A percentile compares a stretch with the other conserved stretches of the same genome.
Evolutionary conservation across 768 basidiomycete genomes (phyloP).

Genomic region (Collybia sordida): DNA sequence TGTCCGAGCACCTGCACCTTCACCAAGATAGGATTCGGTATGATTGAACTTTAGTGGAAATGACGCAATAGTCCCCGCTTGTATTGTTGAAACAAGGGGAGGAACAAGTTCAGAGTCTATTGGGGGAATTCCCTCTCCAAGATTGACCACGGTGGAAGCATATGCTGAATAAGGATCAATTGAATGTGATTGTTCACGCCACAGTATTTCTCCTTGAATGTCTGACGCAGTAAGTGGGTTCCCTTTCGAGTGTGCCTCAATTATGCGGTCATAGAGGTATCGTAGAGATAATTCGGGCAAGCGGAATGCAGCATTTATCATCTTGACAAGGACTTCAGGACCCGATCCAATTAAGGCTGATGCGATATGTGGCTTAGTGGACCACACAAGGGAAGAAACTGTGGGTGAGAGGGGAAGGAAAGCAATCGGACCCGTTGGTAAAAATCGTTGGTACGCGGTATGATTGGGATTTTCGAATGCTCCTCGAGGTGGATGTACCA

Average conservation of each 20-base stretch:
- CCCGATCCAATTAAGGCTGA: slow-evolving; percentile 67
- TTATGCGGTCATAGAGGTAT: slow-evolving; percentile 61
- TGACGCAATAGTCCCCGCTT: slow-evolving; percentile 74
- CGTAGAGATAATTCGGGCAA: slow-evolving; percentile 72
- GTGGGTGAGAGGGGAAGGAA: slow-evolving; percentile 86
- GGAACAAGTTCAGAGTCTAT: slow-evolving; percentile 65
- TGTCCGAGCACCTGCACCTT: slow-evolving; percentile 63
- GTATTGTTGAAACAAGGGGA: slow-evolving; percentile 70
- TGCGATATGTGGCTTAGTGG: slow-evolving; percentile 76
- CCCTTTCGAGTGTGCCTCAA: slow-evolving; percentile 50
- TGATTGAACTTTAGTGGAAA: slow-evolving; percentile 91
- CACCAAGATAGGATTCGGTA: slow-evolving; percentile 83
- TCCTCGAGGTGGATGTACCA: slow-evolving; percentile 68
- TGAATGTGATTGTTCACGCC: slow-evolving; percentile 70
- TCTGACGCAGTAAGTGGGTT: slow-evolving; percentile 44
- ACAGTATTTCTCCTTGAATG: slow-evolving; percentile 63
- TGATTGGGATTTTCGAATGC: slow-evolving; percentile 65
- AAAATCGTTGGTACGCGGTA: slow-evolving; percentile 91
- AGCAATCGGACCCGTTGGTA: slow-evolving; percentile 93
- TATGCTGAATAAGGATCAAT: slow-evolving; percentile 66
- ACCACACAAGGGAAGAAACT: slow-evolving; percentile 91
- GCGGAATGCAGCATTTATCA: slow-evolving; percentile 93
- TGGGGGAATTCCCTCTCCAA: slow-evolving; percentile 52
- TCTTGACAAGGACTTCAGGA: slow-evolving; percentile 57
- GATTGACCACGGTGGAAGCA: slow-evolving; percentile 42